Conservation (phyloP, 106 monocot species). For the Alisma plantagoaquatica region DNA sequence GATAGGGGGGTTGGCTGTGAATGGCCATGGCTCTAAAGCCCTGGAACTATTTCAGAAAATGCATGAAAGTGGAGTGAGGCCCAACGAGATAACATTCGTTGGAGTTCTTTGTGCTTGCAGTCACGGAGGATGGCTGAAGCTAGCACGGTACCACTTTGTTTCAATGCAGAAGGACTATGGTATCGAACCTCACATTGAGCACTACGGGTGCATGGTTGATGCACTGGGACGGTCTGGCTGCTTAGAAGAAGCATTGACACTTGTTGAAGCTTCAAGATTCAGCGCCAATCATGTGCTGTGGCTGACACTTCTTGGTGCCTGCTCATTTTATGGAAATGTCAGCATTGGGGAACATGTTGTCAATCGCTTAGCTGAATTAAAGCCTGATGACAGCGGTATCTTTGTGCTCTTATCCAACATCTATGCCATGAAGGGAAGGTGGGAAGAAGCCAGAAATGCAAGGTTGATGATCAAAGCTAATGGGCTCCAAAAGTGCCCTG, state of each 20-base stretch:
- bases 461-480: conserved; percentile 22
- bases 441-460: conserved; percentile 22
- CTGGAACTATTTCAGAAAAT: conserved; percentile 27
- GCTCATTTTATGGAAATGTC: conserved; percentile 28
- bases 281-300: conserved; percentile 17
- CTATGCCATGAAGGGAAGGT: conserved; percentile 28
- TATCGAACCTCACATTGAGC: conserved; percentile 29
- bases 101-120: conserved; percentile 44
- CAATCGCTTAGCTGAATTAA: conserved; percentile 13
- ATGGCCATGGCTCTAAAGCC: conserved; percentile 25
- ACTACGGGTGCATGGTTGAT: conserved; percentile 41
- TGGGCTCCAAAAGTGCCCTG: conserved; percentile 28
- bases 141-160: conserved; percentile 21
- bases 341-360: conserved; percentile 17
- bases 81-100: conserved; percentile 42
- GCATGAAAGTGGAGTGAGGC: conserved; percentile 18
- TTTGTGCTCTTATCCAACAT: conserved; percentile 37
- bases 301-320: conserved; percentile 34
- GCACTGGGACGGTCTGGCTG: conserved; percentile 26
- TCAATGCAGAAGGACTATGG: conserved; percentile 21
- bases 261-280: conserved; percentile 10
- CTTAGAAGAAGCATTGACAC: conserved; percentile 27
- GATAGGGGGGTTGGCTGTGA: conserved; percentile 30
- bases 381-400: conserved; percentile 23
- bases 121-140: conserved; percentile 20